Percentiles rank a stretch among this genome's conserved stretches.
Evolutionary conservation across 306 rosid genomes (phyloP).

Genomic region (Vachellia collinsii): DNA sequence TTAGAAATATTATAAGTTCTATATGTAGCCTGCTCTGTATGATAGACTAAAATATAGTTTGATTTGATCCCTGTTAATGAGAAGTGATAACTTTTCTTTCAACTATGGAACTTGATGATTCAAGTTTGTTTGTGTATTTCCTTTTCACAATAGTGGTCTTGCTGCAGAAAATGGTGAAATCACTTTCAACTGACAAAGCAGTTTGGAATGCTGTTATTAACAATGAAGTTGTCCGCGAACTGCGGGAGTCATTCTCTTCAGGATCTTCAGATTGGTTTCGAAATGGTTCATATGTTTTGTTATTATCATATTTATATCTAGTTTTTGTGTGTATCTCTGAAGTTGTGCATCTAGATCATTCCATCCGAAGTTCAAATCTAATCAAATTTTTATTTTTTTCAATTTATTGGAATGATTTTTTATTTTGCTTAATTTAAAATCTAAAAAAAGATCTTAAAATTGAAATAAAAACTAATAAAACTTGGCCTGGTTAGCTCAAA

Average conservation of each 20-base stretch:
- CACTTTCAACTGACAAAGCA: conserved; percentile 70
- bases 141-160: not conserved
- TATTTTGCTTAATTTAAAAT: too few relatives aligned
- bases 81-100: too few relatives aligned
- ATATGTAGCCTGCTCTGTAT: too few relatives aligned
- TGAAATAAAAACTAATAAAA: too few relatives aligned
- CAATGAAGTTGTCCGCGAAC: conserved; percentile 72
- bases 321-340: not conserved
- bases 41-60: too few relatives aligned
- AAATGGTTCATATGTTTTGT: not conserved
- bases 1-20: too few relatives aligned
- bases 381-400: too few relatives aligned
- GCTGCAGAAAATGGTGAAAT: conserved; percentile 72
- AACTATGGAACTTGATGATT: too few relatives aligned
- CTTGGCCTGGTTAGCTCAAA: not conserved
- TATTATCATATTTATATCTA: not conserved
- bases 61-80: too few relatives aligned
- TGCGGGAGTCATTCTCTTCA: conserved; percentile 54
- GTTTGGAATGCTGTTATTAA: conserved; percentile 86
- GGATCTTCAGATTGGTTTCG: conserved; percentile 45
- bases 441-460: too few relatives aligned
- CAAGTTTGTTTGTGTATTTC: too few relatives aligned
- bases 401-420: not conserved
- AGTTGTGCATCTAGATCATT: not conserved
- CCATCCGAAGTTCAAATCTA: not conserved